Evolutionary conservation across 768 basidiomycete genomes (phyloP), one percentile per base, ranked within the genome.

Genomic region (Lentinula edodes): DNA sequence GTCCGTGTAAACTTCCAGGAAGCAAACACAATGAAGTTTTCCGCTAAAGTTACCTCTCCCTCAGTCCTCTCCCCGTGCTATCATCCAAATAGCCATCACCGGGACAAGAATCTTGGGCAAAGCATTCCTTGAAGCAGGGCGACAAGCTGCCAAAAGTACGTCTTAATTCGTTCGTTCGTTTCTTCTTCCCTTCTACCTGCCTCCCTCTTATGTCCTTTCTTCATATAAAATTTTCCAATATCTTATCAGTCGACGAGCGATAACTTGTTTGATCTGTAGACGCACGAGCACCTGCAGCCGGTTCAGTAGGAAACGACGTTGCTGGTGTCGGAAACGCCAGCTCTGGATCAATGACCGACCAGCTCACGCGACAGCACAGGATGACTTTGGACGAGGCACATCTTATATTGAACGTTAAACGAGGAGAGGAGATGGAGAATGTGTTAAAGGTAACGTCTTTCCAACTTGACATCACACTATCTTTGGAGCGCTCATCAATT

Each of bases 381-480:
- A 95, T 99, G 95, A 94, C 93, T 6, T 68, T 96, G 66, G 95
- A 98, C 66, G 97, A 99, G 76, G 97, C 96, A 18, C 89, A 88
- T 68, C 77, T 97, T 62, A 94, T 99, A 69, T 76, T 99, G 64
- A 98, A 99, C 72, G 76, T 84, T 20, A 95, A 93, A 73, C 83
- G 84, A 41, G 89, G 82, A 20, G 89, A 91, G 23, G 68, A 78
- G 0, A 70, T 89, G 69, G 89, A 93, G 70, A 79, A 75, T 48
- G 76, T 95, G 28, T 70, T 91, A 42, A 88, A 91, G 82, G 95
- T 91, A 69, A 68, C 78, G 71, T 34, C 36, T 34, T 42, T 13
- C 35, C 35, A 41, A n/a, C 46, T 48, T n/a, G 16, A 3, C 46
- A n/a, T 48, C n/a, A n/a, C 3, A 28, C 28, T 28, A 39, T 39